Percentiles rank a stretch among this genome's conserved stretches.
Conservation (phyloP, 129 eudicot genomes). For the Flaveria ramosissima region DNA sequence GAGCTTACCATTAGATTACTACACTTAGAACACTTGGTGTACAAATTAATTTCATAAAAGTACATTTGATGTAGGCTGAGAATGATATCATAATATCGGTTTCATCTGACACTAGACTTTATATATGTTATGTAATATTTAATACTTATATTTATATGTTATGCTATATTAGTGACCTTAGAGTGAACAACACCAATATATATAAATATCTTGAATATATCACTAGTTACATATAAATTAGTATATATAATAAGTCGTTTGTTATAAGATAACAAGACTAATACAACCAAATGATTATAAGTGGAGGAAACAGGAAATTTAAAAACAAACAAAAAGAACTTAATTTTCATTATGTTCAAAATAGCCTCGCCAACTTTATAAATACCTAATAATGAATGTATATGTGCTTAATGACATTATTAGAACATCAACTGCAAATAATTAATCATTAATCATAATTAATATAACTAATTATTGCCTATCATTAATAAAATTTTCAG, state of each 20-base stretch:
- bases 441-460: neutral
- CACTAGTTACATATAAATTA: no score
- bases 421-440: conserved; percentile 11
- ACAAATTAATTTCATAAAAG: no score
- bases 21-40: no score
- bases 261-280: neutral
- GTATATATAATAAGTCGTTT: neutral
- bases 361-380: conserved; percentile 5
- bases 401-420: neutral
- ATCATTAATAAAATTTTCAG: conserved; percentile 1
- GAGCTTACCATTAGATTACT: no score
- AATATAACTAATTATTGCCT: neutral
- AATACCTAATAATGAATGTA: neutral
- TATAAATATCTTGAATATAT: no score
- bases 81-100: no score
- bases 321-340: neutral
- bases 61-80: no score
- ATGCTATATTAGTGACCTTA: no score
- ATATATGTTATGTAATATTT: no score
- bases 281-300: neutral
- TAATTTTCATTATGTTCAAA: neutral
- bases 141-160: no score
- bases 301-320: neutral
- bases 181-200: no score
- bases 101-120: no score